Conservation (phyloP, 2,329 filamentous ascomycete species). For the Pseudocercospora fijiensis region DNA sequence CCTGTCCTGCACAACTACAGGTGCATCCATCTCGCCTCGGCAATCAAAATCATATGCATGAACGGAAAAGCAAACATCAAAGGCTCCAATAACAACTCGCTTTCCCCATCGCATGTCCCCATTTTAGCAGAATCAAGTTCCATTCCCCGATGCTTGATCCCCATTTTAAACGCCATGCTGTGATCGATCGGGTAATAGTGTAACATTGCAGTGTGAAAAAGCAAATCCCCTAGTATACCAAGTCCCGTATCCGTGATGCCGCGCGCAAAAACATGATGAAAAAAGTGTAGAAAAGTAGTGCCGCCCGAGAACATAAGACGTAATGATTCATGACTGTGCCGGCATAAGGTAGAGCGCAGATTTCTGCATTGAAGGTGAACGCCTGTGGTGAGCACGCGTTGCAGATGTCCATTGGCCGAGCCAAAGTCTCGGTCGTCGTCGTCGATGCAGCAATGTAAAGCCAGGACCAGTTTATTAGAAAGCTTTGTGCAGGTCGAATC, state of each 20-base stretch:
- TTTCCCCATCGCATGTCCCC: slow-evolving; percentile 2
- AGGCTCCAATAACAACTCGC: background rate
- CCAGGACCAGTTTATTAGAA: slow-evolving; percentile 1
- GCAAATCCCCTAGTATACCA: slow-evolving; percentile 7
- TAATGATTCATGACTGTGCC: slow-evolving; percentile 10
- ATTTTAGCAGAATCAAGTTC: slow-evolving; percentile 9
- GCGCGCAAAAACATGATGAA: slow-evolving; percentile 1
- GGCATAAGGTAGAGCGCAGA: background rate
- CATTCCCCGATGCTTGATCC: background rate
- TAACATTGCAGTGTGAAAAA: slow-evolving; percentile 5
- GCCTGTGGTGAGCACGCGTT: background rate
- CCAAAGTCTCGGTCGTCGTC: background rate
- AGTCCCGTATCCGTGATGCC: slow-evolving; percentile 11
- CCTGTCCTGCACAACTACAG: background rate
- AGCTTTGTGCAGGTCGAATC: slow-evolving; percentile 9
- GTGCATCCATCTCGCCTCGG: background rate
- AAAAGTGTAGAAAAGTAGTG: slow-evolving; percentile 3
- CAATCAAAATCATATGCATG: slow-evolving; percentile 8
- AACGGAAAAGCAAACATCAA: slow-evolving; percentile 4
- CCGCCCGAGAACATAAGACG: slow-evolving; percentile 6
- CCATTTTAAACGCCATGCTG: slow-evolving; percentile 13
- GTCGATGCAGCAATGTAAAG: slow-evolving; percentile 1
- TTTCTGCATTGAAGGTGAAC: background rate
- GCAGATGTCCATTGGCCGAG: background rate
- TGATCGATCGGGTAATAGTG: slow-evolving; percentile 8